A percentile compares a stretch with the other conserved stretches of the same genome.
These are phyloP conservation scores for Streptanthus diversifolius DNA, from an alignment of 345 rosid species.

Conservation along the genomic window DNA sequence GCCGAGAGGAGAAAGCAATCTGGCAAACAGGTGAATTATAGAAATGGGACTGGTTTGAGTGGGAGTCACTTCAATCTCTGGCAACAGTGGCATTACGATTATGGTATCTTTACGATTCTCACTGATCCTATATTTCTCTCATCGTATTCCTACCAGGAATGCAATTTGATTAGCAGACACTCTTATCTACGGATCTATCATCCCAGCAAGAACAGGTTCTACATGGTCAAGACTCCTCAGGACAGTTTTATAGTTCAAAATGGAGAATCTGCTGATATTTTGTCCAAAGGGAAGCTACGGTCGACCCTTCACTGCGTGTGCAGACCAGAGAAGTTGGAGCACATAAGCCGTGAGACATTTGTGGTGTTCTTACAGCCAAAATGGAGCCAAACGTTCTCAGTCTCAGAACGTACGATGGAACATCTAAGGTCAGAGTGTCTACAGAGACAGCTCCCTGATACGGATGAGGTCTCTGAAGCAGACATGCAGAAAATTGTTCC, in stretches of 20 bases:
- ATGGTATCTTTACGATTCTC: slow-evolving; percentile 81
- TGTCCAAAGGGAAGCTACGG: slow-evolving; percentile 65
- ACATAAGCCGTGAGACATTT: slow-evolving; percentile 74
- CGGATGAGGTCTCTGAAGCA: slow-evolving; percentile 10
- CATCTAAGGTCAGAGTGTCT: slow-evolving; percentile 13
- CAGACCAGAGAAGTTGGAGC: slow-evolving; percentile 51
- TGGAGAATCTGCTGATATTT: slow-evolving; percentile 80
- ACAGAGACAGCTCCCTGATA: slow-evolving; percentile 18
- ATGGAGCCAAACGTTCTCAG: slow-evolving; percentile 69
- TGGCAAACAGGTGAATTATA: slow-evolving; percentile 21
- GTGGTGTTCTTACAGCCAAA: slow-evolving; percentile 78
- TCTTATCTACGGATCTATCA: slow-evolving; percentile 59
- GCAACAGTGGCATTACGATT: slow-evolving; percentile 99
- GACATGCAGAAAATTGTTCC: slow-evolving; percentile 56
- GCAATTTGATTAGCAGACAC: slow-evolving; percentile 42
- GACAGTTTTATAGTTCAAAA: slow-evolving; percentile 82
- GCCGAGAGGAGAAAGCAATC: slow-evolving; percentile 32
- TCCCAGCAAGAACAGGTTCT: slow-evolving; percentile 48
- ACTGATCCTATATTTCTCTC: slow-evolving; percentile 75
- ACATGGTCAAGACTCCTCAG: slow-evolving; percentile 64
- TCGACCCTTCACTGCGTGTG: slow-evolving; percentile 79
- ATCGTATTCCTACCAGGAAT: slow-evolving; percentile 34
- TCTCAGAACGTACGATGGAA: slow-evolving; percentile 40
- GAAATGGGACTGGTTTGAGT: slow-evolving; percentile 27
- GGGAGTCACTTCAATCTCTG: slow-evolving; percentile 45